Conservation (phyloP, 306 rosid species). For the Ziziphus jujuba region DNA sequence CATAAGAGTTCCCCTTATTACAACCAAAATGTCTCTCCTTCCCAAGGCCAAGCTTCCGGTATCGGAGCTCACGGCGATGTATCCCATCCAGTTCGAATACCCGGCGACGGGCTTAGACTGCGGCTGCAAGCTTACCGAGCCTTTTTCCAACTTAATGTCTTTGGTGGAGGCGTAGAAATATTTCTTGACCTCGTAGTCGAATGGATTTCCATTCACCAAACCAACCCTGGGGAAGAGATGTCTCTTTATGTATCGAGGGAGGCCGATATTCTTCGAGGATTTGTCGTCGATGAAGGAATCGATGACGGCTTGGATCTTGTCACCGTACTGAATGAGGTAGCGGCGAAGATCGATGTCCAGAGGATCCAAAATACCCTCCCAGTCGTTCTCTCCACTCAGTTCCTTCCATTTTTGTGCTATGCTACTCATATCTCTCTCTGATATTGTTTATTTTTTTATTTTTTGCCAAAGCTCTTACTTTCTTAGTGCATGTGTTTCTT, state of each 20-base stretch:
- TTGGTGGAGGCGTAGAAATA: constrained; percentile 47
- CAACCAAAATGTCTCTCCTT: constrained; percentile 66
- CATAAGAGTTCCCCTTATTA: constrained; percentile 65
- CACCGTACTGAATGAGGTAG: constrained; percentile 54
- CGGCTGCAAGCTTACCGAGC: too few species aligned
- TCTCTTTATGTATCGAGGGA: constrained; percentile 30
- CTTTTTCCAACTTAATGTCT: too few species aligned
- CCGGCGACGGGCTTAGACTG: constrained; percentile 25
- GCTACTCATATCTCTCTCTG: too few species aligned
- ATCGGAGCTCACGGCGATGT: constrained; percentile 58
- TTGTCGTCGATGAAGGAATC: constrained; percentile 47
- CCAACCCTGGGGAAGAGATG: constrained; percentile 48
- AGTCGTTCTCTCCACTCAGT: constrained; percentile 43
- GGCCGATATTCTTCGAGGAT: constrained; percentile 39
- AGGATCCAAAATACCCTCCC: constrained; percentile 54
- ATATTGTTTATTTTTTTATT: too few species aligned
- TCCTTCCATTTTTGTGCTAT: constrained; percentile 46
- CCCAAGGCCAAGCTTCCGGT: constrained; percentile 57
- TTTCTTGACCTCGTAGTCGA: constrained; percentile 41
- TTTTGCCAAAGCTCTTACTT: too few species aligned
- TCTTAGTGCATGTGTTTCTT: too few species aligned
- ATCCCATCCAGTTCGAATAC: constrained; percentile 75
- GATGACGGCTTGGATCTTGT: constrained; percentile 55
- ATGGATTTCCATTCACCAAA: constrained; percentile 37
- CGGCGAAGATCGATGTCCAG: constrained; percentile 50